phyloP scores from a whole-genome alignment of 2,329 filamentous ascomycete genomes.

The Botrytis elliptica region DNA sequence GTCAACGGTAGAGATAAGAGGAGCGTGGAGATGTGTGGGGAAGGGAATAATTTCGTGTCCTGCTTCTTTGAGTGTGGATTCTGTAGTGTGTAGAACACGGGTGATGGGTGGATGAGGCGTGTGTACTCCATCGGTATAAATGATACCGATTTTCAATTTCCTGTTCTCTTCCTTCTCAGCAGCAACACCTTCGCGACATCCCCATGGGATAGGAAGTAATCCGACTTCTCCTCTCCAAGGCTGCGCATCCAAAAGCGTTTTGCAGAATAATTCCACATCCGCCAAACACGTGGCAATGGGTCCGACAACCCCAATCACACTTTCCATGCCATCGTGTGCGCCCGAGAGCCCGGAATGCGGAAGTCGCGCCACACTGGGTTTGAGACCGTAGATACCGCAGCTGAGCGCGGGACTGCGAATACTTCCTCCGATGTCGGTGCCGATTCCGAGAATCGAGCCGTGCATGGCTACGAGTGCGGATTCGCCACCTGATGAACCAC shows the following conservation, averaged over 20 bases:
- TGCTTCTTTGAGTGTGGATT: neutral
- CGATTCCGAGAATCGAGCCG: conserved; percentile 48
- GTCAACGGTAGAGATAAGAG: neutral
- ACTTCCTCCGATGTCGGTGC: conserved; percentile 31
- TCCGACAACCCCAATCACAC: conserved; percentile 47
- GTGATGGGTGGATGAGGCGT: conserved; percentile 24
- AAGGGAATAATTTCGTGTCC: conserved; percentile 12
- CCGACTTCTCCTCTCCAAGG: conserved; percentile 53
- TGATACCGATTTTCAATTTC: conserved; percentile 41
- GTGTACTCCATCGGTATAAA: conserved; percentile 31
- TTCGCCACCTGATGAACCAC: conserved; percentile 63
- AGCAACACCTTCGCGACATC: neutral
- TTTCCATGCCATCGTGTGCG: conserved; percentile 54
- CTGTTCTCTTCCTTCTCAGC: conserved; percentile 23
- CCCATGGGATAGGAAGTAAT: conserved; percentile 52
- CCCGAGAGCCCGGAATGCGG: conserved; percentile 35
- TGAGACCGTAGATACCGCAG: conserved; percentile 46
- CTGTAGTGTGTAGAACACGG: neutral
- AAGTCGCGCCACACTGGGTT: conserved; percentile 31
- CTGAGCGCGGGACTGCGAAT: conserved; percentile 43
- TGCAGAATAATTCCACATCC: conserved; percentile 43
- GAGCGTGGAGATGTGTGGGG: neutral
- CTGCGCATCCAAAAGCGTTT: conserved; percentile 30
- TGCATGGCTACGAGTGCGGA: conserved; percentile 56
- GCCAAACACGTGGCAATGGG: conserved; percentile 46